Conservation (phyloP, 164 flowering plant genomes). For the Santalum album region DNA sequence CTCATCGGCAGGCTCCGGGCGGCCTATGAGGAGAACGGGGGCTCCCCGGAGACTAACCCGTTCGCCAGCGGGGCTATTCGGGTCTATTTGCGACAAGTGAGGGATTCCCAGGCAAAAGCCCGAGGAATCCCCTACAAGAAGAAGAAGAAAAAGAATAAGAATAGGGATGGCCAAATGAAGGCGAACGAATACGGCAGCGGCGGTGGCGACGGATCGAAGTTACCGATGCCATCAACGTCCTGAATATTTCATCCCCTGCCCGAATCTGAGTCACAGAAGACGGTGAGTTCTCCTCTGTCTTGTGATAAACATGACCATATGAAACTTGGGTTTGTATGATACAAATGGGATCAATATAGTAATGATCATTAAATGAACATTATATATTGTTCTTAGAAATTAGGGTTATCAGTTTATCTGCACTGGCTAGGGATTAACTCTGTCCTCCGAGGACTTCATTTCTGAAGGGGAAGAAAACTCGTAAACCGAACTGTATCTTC, state of each 20-base stretch:
- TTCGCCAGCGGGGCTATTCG: slow-evolving; percentile 47
- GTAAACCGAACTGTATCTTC: too few species aligned
- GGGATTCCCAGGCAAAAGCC: slow-evolving; percentile 51
- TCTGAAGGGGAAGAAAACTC: too few species aligned
- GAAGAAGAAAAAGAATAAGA: slow-evolving; percentile 45
- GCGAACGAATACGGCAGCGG: neutral
- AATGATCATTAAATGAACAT: too few species aligned
- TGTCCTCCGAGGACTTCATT: too few species aligned
- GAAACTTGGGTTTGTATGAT: too few species aligned
- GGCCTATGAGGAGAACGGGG: slow-evolving; percentile 55
- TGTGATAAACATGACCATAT: neutral
- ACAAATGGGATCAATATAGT: too few species aligned
- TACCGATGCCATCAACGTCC: slow-evolving; percentile 6
- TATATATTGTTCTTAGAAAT: too few species aligned
- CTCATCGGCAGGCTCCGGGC: slow-evolving; percentile 59
- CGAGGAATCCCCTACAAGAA: slow-evolving; percentile 54
- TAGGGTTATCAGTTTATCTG: too few species aligned
- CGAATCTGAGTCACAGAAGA: neutral
- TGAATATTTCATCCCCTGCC: neutral
- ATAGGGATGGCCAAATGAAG: slow-evolving; percentile 7
- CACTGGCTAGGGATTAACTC: too few species aligned
- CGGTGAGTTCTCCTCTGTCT: neutral
- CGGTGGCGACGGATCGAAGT: slow-evolving; percentile 8
- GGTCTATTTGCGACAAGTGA: slow-evolving; percentile 41
- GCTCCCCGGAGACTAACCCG: slow-evolving; percentile 44